Percentiles rank a stretch among this genome's conserved stretches.
These are phyloP conservation scores for Microbotryomycetes sp. DNA, from an alignment of 1,284 basidiomycete species.

Conservation along the genomic window DNA sequence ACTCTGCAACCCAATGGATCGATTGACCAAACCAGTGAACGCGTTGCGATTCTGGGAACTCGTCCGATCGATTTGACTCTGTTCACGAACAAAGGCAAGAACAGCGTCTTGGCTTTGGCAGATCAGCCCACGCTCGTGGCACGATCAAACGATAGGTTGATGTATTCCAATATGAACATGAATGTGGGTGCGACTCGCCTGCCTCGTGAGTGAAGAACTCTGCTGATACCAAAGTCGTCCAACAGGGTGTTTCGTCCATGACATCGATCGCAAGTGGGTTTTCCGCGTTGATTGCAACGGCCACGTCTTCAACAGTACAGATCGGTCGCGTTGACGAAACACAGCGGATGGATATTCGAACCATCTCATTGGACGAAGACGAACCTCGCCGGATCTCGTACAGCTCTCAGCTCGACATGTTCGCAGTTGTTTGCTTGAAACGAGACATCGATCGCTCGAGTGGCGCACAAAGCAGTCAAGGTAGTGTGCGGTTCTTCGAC, in stretches of 20 bases:
- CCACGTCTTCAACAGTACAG: conserved; percentile 15
- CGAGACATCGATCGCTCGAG: conserved; percentile 30
- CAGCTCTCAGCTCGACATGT: conserved; percentile 15
- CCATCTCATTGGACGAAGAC: conserved; percentile 40
- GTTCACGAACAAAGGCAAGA: conserved; percentile 30
- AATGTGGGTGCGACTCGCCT: conserved; percentile 29
- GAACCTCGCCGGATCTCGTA: conserved; percentile 41
- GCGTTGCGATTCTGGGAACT: conserved; percentile 60
- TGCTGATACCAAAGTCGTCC: conserved; percentile 1
- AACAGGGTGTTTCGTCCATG: no score
- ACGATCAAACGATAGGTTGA: conserved; percentile 34
- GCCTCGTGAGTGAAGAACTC: conserved; percentile 11
- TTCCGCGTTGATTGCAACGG: background rate
- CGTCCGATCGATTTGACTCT: conserved; percentile 57
- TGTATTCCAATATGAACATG: conserved; percentile 38
- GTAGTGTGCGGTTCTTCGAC: conserved; percentile 27
- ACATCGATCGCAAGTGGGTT: no score
- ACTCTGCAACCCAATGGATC: conserved; percentile 41
- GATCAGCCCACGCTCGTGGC: conserved; percentile 40
- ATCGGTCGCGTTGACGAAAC: conserved; percentile 38
- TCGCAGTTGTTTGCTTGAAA: conserved; percentile 31
- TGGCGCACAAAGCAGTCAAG: conserved; percentile 11
- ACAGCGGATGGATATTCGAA: conserved; percentile 39
- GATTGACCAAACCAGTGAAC: conserved; percentile 45
- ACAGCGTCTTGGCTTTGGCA: conserved; percentile 38